Evolutionary conservation across 1,284 basidiomycete genomes (phyloP).

Genomic region (Puccinia brachypodii): DNA sequence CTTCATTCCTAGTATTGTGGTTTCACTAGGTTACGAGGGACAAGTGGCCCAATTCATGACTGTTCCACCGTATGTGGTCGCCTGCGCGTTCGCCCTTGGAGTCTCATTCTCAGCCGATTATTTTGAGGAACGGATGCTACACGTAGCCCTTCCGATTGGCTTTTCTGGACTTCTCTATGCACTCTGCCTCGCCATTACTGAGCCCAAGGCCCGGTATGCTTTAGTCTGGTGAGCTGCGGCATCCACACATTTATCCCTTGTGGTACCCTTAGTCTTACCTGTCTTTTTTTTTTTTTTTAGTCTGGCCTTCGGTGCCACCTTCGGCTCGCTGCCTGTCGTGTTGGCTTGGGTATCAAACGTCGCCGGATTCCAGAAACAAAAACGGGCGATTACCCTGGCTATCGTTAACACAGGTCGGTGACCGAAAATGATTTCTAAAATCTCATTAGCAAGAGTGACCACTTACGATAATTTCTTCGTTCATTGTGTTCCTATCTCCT

Average conservation of each 20-base stretch:
- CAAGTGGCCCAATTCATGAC: constrained; percentile 60
- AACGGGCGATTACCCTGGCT: constrained; percentile 59
- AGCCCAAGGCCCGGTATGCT: constrained; percentile 14
- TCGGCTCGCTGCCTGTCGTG: constrained; percentile 59
- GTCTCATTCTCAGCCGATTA: constrained; percentile 54
- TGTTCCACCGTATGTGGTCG: constrained; percentile 60
- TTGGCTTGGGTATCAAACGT: constrained; percentile 59
- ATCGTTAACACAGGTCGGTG: constrained; percentile 56
- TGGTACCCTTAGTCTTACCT: background rate
- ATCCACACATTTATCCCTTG: background rate
- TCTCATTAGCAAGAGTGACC: constrained; percentile 21
- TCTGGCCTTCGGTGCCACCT: constrained; percentile 60
- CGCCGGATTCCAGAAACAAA: constrained; percentile 58
- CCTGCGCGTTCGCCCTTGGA: constrained; percentile 57
- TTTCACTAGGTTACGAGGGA: constrained; percentile 58
- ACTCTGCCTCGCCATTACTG: constrained; percentile 10
- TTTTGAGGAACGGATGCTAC: constrained; percentile 20
- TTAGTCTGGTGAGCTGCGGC: constrained; percentile 29
- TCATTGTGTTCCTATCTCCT: background rate
- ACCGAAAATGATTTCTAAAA: constrained; percentile 47
- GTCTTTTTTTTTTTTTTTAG: background rate
- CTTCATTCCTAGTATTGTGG: constrained; percentile 60
- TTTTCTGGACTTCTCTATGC: constrained; percentile 24
- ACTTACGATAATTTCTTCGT: background rate
- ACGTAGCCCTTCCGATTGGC: constrained; percentile 5